Percentiles rank a stretch among this genome's conserved stretches.
phyloP scores from a whole-genome alignment of 129 eudicot genomes.

The Logfia minima region DNA sequence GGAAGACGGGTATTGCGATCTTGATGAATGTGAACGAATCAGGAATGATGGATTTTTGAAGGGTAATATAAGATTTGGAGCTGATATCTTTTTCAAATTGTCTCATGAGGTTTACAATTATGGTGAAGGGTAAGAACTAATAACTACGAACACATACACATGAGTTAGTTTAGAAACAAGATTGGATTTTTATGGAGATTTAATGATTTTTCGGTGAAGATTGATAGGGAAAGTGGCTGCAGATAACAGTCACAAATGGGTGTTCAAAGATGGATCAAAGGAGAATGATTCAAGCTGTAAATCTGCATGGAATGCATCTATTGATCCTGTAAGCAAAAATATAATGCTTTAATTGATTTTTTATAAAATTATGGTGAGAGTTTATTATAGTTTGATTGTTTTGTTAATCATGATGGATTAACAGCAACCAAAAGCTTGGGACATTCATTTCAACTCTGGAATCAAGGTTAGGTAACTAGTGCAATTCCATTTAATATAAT shows the following conservation, averaged over 20 bases:
- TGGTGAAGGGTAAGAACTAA: conserved; percentile 74
- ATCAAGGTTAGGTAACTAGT: conserved; percentile 50
- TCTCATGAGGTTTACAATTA: conserved; percentile 81
- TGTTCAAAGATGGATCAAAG: conserved; percentile 58
- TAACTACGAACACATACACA: not conserved
- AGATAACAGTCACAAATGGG: conserved; percentile 88
- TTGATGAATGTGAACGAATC: conserved; percentile 60
- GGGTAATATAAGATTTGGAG: conserved; percentile 54
- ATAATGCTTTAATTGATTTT: not conserved
- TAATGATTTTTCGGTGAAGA: conserved; percentile 39
- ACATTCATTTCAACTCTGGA: conserved; percentile 71
- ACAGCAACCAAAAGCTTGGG: conserved; percentile 96
- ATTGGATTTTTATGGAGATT: not conserved
- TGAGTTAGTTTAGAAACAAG: not conserved
- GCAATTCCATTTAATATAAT: not conserved
- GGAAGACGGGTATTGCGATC: conserved; percentile 91
- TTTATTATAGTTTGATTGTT: conserved; percentile 4
- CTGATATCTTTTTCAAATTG: conserved; percentile 80
- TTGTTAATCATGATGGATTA: not conserved
- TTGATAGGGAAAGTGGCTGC: conserved; percentile 88
- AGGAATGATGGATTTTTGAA: conserved; percentile 42
- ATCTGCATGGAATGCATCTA: conserved; percentile 71
- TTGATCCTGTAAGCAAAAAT: conserved; percentile 66
- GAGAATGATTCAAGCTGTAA: conserved; percentile 60
- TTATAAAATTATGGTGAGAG: not conserved